Conservation (phyloP, 176 grass and related monocot genomes). For the Ensete ventricosum region DNA sequence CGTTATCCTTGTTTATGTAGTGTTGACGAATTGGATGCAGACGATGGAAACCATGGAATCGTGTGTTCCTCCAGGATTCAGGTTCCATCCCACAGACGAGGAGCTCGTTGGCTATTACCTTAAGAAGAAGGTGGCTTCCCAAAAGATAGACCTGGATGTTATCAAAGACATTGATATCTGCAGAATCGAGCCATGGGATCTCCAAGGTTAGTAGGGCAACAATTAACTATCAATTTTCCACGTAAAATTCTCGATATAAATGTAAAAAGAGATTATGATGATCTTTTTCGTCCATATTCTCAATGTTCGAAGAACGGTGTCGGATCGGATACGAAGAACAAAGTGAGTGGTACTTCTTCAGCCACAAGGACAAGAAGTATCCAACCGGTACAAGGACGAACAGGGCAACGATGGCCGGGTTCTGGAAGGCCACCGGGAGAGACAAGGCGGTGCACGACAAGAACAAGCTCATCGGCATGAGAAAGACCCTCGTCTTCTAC, state of each 20-base stretch:
- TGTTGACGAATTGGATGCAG: conserved; percentile 16
- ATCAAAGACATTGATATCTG: conserved; percentile 97
- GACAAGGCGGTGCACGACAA: conserved; percentile 82
- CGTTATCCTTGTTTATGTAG: neutral
- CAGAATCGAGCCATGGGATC: conserved; percentile 96
- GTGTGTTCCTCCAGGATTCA: conserved; percentile 93
- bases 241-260: neutral
- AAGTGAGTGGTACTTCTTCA: conserved; percentile 98
- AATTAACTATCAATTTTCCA: neutral
- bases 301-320: conserved; percentile 47
- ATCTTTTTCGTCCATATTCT: too few species aligned
- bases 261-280: too few species aligned
- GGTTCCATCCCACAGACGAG: conserved; percentile 97
- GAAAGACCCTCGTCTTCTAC: conserved; percentile 98
- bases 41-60: conserved; percentile 47
- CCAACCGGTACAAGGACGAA: conserved; percentile 94
- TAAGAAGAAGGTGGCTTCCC: conserved; percentile 92
- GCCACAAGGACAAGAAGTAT: conserved; percentile 95
- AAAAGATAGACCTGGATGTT: conserved; percentile 96
- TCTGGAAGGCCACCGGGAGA: conserved; percentile 96
- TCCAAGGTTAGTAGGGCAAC: conserved; percentile 51
- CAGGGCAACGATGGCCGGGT: conserved; percentile 84
- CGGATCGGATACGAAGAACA: conserved; percentile 93
- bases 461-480: conserved; percentile 86
- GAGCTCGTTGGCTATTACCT: conserved; percentile 99